Evolutionary conservation across 2,329 filamentous ascomycete genomes (phyloP), one percentile per base, ranked within the genome.

Genomic region (Colletotrichum lindemuthianum): DNA sequence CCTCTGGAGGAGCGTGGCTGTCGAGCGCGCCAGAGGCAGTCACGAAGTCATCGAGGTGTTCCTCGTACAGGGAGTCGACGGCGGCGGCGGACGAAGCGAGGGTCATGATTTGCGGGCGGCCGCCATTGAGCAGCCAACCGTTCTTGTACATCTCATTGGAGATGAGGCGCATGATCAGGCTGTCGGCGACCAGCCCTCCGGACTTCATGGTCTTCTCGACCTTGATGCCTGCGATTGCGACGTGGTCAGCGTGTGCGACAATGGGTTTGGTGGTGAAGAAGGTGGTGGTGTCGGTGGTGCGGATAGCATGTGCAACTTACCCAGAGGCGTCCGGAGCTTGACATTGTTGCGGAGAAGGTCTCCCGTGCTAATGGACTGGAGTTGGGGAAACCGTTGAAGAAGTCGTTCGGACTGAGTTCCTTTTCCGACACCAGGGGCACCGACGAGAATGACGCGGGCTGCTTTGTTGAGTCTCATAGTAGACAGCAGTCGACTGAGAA

Each of bases 381-480:
- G 84, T 74, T 97, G 92, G 4, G 94, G 92, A 75, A 96, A 99
- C 70, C 92, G 89, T 70, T 89, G 83, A 70, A 98, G 89, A 67
- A 99, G 84, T 67, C 96, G 89, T 77, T 97, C 92, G 55, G 92
- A 93, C 81, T 99, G 96, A 3, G 96, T 99, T 68, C 95, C 96
- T 78, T 99, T 99, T 68, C 96, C 96, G 61, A 97, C 96, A 63
- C 94, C 94, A n/a, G 96, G 96, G 56, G 95, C 94, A 71, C 96
- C 96, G 72, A 99, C 88, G 70, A 99, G 88, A 74, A 99, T 98
- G 68, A 98, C 90, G 68, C 96, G 91, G 59, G 96, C 96, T 63
- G 96, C 95, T 79, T 86, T 89, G 69, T 85, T 86, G 73, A 96
- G 87, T 80, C 88, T 84, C 87, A 90, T 89, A 68, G 60, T 68